Conservation (phyloP, 352 stramenopile genomes). For the Globisporangium nunn region DNA sequence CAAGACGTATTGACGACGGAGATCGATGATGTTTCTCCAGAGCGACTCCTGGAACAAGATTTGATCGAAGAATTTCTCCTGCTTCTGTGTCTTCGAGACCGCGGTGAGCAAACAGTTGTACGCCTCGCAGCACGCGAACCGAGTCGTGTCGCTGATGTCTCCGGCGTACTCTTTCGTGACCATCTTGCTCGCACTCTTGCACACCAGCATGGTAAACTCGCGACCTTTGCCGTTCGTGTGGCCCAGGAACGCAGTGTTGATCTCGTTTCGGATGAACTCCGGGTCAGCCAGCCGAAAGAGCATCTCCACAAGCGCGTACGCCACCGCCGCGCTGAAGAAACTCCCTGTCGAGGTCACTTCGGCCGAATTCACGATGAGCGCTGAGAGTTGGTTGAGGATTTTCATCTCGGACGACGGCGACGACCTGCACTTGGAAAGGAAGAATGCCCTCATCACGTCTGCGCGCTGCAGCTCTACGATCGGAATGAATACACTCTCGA, state of each 20-base stretch:
- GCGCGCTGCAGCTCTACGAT: slow-evolving; percentile 35
- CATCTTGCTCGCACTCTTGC: slow-evolving; percentile 78
- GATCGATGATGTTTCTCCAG: slow-evolving; percentile 65
- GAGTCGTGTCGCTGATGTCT: slow-evolving; percentile 24
- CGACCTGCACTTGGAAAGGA: slow-evolving; percentile 21
- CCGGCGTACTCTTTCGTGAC: slow-evolving; percentile 35
- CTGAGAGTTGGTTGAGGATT: slow-evolving; percentile 43
- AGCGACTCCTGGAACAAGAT: slow-evolving; percentile 72
- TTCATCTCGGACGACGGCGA: slow-evolving; percentile 17
- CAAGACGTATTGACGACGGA: slow-evolving; percentile 31
- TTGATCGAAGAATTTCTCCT: slow-evolving; percentile 85
- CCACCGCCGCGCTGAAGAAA: slow-evolving; percentile 46
- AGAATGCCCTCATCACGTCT: slow-evolving; percentile 33
- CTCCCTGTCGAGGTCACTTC: slow-evolving; percentile 26
- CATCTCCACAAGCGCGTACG: slow-evolving; percentile 58
- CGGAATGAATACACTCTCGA: slow-evolving; percentile 43
- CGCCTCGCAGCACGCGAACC: slow-evolving; percentile 51
- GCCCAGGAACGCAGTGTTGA: slow-evolving; percentile 68
- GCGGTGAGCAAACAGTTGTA: slow-evolving; percentile 73
- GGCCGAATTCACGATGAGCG: slow-evolving; percentile 44
- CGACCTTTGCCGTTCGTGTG: slow-evolving; percentile 64
- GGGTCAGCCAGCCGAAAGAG: slow-evolving; percentile 56
- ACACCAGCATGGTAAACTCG: slow-evolving; percentile 83
- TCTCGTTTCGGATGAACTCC: slow-evolving; percentile 50
- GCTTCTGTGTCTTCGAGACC: slow-evolving; percentile 75